These are phyloP conservation scores for Blastobotrys indianensis DNA, from an alignment of 1,139 yeast genomes.

Conservation along the genomic window DNA sequence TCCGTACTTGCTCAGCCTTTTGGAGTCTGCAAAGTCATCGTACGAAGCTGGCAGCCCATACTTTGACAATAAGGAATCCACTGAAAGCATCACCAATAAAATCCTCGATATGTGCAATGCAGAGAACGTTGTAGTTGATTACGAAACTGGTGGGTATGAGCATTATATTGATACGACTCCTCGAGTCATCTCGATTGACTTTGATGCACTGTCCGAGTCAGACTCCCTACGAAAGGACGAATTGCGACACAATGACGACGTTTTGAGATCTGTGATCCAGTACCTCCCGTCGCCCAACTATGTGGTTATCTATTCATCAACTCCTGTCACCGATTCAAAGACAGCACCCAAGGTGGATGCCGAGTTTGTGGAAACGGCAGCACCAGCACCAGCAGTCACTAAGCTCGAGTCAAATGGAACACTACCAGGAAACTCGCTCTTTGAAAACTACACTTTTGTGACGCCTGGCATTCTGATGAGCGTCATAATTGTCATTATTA, in stretches of 20 bases:
- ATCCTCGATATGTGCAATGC: slow-evolving; percentile 30
- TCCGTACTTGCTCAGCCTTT: slow-evolving; percentile 23
- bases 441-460: slow-evolving; percentile 46
- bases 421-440: slow-evolving; percentile 27
- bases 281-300: slow-evolving; percentile 32
- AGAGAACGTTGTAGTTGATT: slow-evolving; percentile 24
- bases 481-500: slow-evolving; percentile 49
- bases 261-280: slow-evolving; percentile 27
- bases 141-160: slow-evolving; percentile 23
- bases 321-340: slow-evolving; percentile 4
- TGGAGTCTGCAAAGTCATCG: slow-evolving; percentile 24
- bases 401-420: neutral
- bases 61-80: slow-evolving; percentile 7
- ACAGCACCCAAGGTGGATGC: slow-evolving; percentile 7
- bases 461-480: slow-evolving; percentile 68
- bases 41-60: slow-evolving; percentile 15
- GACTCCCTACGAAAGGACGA: slow-evolving; percentile 16
- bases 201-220: slow-evolving; percentile 21
- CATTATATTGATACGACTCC: slow-evolving; percentile 29
- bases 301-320: slow-evolving; percentile 28
- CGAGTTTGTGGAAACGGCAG: neutral
- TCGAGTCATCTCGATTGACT: slow-evolving; percentile 29
- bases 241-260: slow-evolving; percentile 27
- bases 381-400: neutral
- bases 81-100: slow-evolving; percentile 12